phyloP scores from a whole-genome alignment of 345 rosid genomes.

The Rhodamnia rubescens region DNA sequence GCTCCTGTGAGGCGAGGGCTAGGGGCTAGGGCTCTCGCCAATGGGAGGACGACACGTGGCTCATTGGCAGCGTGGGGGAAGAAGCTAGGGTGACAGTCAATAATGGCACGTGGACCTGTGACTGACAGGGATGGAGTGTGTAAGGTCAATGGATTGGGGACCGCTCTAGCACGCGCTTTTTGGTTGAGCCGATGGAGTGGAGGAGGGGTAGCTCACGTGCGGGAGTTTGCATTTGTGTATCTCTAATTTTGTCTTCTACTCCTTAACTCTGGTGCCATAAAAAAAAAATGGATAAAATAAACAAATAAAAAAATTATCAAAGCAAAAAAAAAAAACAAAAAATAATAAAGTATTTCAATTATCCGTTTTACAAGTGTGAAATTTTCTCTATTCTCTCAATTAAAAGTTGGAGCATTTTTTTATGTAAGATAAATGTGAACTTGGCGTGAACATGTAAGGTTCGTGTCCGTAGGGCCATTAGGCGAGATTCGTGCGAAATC shows the following conservation, averaged over 20 bases:
- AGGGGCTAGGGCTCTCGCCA: not conserved
- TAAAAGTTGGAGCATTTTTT: too few species aligned
- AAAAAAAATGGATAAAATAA: not conserved
- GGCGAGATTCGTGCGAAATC: not conserved
- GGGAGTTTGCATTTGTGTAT: not conserved
- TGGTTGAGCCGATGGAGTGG: not conserved
- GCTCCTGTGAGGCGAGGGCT: not conserved
- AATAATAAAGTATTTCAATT: not conserved
- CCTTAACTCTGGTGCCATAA: not conserved
- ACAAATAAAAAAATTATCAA: not conserved
- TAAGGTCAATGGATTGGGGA: not conserved
- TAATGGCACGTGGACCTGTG: not conserved
- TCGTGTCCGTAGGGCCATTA: too few species aligned
- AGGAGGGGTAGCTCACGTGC: not conserved
- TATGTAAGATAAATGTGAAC: too few species aligned
- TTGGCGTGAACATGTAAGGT: too few species aligned
- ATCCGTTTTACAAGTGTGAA: not conserved
- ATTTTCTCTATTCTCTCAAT: not conserved
- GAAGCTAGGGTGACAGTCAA: not conserved
- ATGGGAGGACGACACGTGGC: not conserved
- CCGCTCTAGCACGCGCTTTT: not conserved
- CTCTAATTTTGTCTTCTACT: not conserved
- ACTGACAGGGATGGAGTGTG: not conserved
- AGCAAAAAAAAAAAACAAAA: rapidly evolving
- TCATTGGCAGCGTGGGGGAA: not conserved